Percentiles rank a stretch among this genome's conserved stretches.
Conservation (phyloP, 345 rosid species). For the Lumnitzera littorea region DNA sequence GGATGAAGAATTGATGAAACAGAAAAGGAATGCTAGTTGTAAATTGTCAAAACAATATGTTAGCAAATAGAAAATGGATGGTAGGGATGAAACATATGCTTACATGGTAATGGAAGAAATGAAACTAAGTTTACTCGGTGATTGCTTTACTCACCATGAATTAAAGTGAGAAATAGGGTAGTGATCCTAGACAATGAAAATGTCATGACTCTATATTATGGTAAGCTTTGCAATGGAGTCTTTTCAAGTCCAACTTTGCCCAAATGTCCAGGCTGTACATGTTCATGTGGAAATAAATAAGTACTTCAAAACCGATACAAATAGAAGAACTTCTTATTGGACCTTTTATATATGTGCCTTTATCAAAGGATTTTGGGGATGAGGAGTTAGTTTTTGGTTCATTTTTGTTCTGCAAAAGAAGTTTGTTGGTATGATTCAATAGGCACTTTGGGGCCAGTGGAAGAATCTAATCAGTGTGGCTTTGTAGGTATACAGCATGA, state of each 20-base stretch:
- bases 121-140: too few relatives aligned
- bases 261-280: constrained; percentile 68
- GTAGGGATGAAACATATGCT: too few relatives aligned
- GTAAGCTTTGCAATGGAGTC: too few relatives aligned
- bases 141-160: too few relatives aligned
- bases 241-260: constrained; percentile 73
- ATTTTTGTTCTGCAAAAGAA: constrained; percentile 61
- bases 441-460: constrained; percentile 43
- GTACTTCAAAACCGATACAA: constrained; percentile 38
- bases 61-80: too few relatives aligned
- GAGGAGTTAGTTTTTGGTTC: constrained; percentile 49
- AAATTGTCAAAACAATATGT: too few relatives aligned
- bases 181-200: too few relatives aligned
- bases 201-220: too few relatives aligned
- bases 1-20: too few relatives aligned
- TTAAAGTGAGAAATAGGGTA: too few relatives aligned
- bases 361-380: constrained; percentile 27
- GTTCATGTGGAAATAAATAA: constrained; percentile 63
- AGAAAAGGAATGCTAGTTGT: too few relatives aligned
- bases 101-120: too few relatives aligned
- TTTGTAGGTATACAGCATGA: constrained; percentile 17
- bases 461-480: constrained; percentile 26
- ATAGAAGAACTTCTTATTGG: constrained; percentile 36
- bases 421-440: constrained; percentile 79
- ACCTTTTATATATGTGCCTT: constrained; percentile 69